Evolutionary conservation across 305 asterid genomes (phyloP).

Genomic region (Lippia alba): DNA sequence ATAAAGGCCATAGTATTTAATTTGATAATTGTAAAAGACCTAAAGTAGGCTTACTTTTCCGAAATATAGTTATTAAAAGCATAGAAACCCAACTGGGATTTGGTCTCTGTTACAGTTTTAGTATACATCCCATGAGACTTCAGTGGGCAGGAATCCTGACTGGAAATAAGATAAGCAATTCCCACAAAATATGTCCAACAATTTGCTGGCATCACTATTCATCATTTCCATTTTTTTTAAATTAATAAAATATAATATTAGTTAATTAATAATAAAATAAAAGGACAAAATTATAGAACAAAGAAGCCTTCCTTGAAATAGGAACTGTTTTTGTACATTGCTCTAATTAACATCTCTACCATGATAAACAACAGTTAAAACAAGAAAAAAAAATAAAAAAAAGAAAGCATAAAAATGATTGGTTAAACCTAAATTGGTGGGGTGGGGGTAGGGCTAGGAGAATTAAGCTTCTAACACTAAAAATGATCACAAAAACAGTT

Average conservation of each 20-base stretch:
- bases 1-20: background rate
- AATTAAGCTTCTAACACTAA: constrained; percentile 51
- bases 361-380: constrained; percentile 25
- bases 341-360: constrained; percentile 33
- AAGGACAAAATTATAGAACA: constrained; percentile 5
- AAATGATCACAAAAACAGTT: constrained; percentile 52
- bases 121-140: constrained; percentile 46
- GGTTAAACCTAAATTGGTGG: constrained; percentile 15
- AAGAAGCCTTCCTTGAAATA: constrained; percentile 31
- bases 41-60: constrained; percentile 27
- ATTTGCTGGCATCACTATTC: background rate
- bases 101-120: constrained; percentile 33
- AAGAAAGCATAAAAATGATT: constrained; percentile 28
- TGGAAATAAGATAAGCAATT: constrained; percentile 38
- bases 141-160: constrained; percentile 46
- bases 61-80: constrained; percentile 20
- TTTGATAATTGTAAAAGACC: constrained; percentile 20
- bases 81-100: constrained; percentile 34
- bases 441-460: constrained; percentile 7
- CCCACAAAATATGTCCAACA: constrained; percentile 23
- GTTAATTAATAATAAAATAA: background rate
- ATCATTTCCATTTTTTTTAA: background rate
- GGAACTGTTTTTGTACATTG: constrained; percentile 40
- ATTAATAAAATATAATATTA: no score
- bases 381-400: constrained; percentile 2